Evolutionary conservation across 345 rosid species (phyloP).

Genomic region (Camelina hispida): DNA sequence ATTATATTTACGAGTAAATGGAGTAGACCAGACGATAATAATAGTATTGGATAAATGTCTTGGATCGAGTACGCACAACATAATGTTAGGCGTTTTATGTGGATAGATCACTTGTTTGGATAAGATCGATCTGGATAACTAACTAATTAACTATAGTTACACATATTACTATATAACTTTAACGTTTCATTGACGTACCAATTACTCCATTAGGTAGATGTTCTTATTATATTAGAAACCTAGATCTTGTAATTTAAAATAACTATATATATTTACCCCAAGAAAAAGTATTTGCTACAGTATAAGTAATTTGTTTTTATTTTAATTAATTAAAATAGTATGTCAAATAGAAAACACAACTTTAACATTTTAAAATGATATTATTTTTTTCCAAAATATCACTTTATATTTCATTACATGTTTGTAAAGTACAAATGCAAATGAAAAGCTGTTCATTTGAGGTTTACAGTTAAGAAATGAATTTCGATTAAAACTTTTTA

Average conservation of each 20-base stretch:
- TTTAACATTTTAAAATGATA: background rate
- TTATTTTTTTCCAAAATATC: background rate
- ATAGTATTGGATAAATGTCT: constrained; percentile 25
- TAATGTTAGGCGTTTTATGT: constrained; percentile 32
- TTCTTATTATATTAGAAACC: background rate
- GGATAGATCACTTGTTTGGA: constrained; percentile 36
- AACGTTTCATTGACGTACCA: constrained; percentile 23
- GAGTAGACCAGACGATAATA: constrained; percentile 14
- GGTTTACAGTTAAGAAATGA: background rate
- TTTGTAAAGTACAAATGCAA: background rate
- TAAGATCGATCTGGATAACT: constrained; percentile 31
- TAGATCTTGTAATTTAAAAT: background rate
- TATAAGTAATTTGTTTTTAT: too few species aligned
- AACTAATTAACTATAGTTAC: background rate
- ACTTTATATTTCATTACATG: background rate
- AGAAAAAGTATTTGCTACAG: too few species aligned
- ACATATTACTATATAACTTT: background rate
- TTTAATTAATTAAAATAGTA: too few species aligned
- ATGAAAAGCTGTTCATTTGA: background rate
- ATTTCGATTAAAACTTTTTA: background rate
- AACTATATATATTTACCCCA: background rate
- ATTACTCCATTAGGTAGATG: constrained; percentile 7
- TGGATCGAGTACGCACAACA: constrained; percentile 33
- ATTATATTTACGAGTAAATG: background rate
- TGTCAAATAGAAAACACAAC: background rate